Evolutionary conservation across 2,329 filamentous ascomycete genomes (phyloP).

Genomic region (Pseudogymnoascus sp.): DNA sequence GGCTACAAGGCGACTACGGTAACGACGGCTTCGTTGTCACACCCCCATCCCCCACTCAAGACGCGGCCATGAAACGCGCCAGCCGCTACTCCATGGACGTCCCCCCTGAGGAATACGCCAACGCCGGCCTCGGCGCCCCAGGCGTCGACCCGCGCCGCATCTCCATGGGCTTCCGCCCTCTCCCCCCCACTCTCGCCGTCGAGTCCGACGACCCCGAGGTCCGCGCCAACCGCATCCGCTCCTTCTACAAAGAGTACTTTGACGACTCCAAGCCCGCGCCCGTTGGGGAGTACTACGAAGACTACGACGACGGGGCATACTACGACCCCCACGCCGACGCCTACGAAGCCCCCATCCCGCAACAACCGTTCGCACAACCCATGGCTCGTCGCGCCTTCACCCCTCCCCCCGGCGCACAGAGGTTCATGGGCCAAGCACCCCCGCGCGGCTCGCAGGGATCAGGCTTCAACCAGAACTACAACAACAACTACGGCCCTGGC

Average conservation of each 20-base stretch:
- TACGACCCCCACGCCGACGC: conserved; percentile 60
- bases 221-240: conserved; percentile 90
- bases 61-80: conserved; percentile 15
- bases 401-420: conserved; percentile 61
- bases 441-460: conserved; percentile 42
- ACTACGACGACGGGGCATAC: conserved; percentile 58
- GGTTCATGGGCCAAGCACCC: conserved; percentile 27
- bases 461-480: conserved; percentile 31
- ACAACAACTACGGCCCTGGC: conserved; percentile 26
- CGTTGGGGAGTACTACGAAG: conserved; percentile 59
- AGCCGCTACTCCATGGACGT: conserved; percentile 31
- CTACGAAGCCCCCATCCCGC: conserved; percentile 57
- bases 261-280: conserved; percentile 61
- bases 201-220: conserved; percentile 86
- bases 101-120: conserved; percentile 30
- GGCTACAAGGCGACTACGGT: conserved; percentile 39
- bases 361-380: conserved; percentile 78
- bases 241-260: conserved; percentile 99
- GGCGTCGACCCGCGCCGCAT: conserved; percentile 49
- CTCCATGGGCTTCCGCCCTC: conserved; percentile 70
- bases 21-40: conserved; percentile 40
- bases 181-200: conserved; percentile 67
- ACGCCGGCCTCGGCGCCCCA: conserved; percentile 46
- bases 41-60: conserved; percentile 34
- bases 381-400: conserved; percentile 91